phyloP scores from a whole-genome alignment of 2,329 filamentous ascomycete species.

The Sporothrix protearum region DNA sequence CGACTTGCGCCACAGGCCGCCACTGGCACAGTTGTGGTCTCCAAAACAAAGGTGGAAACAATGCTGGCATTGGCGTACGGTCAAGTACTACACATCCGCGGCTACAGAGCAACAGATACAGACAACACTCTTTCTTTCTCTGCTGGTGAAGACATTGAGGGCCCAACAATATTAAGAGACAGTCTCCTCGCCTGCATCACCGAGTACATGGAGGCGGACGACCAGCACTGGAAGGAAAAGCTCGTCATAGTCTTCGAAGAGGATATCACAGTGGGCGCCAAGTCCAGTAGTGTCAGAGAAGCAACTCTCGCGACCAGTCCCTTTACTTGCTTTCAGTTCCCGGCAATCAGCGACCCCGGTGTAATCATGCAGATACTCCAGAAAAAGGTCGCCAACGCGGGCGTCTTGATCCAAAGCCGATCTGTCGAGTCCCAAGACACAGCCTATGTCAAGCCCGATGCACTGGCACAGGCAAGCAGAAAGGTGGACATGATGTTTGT shows the following conservation, averaged over 20 bases:
- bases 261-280: not conserved
- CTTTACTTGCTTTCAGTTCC: not conserved
- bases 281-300: not conserved
- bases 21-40: not conserved
- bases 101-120: not conserved
- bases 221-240: not conserved
- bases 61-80: not conserved
- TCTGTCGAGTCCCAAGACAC: not conserved
- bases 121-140: not conserved
- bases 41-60: not conserved
- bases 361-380: not conserved
- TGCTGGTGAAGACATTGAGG: not conserved
- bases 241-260: slow-evolving; percentile 3
- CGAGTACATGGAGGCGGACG: not conserved
- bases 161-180: not conserved
- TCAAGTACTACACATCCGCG: not conserved
- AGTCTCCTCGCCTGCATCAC: not conserved
- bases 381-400: not conserved
- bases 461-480: not conserved
- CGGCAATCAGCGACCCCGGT: not conserved
- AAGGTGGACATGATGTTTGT: not conserved
- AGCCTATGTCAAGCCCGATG: not conserved
- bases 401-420: not conserved
- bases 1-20: not conserved
- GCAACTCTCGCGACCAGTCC: not conserved